A percentile compares a stretch with the other conserved stretches of the same genome.
Evolutionary conservation across 257 asterid species (phyloP).

Genomic region (Handroanthus guayacan): DNA sequence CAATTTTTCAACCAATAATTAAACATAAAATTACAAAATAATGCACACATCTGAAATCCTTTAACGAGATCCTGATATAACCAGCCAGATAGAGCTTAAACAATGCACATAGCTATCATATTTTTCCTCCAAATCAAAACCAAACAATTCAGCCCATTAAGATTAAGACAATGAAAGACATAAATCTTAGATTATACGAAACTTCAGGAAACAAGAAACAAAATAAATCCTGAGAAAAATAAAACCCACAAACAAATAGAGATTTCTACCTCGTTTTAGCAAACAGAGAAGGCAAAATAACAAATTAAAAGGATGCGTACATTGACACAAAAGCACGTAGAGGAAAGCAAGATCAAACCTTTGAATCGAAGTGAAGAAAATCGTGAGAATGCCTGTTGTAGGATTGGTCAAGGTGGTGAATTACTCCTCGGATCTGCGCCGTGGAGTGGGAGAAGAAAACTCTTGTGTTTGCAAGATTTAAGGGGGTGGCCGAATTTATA

Average conservation of each 20-base stretch:
- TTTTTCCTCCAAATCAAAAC: too few relatives aligned
- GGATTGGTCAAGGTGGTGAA: conserved; percentile 21
- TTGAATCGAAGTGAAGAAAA: conserved; percentile 33
- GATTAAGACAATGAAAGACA: too few relatives aligned
- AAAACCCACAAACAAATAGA: neutral
- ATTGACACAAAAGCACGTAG: neutral
- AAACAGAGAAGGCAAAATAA: neutral
- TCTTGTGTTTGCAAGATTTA: neutral
- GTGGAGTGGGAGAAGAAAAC: conserved; percentile 34
- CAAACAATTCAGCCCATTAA: too few relatives aligned
- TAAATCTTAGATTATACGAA: too few relatives aligned
- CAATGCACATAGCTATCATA: neutral
- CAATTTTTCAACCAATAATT: neutral
- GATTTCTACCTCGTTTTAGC: neutral
- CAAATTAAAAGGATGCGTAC: neutral
- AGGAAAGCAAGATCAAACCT: conserved; percentile 32
- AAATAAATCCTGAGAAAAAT: neutral
- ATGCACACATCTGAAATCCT: neutral
- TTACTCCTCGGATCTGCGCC: conserved; percentile 49
- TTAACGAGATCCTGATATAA: neutral
- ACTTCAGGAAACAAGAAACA: too few relatives aligned
- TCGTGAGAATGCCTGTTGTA: conserved; percentile 13
- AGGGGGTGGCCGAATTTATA: too few relatives aligned
- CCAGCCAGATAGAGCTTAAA: neutral
- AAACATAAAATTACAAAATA: neutral